These are phyloP conservation scores for Pestalotiopsis sp. DNA, from an alignment of 2,329 filamentous ascomycete species.

Conservation along the genomic window DNA sequence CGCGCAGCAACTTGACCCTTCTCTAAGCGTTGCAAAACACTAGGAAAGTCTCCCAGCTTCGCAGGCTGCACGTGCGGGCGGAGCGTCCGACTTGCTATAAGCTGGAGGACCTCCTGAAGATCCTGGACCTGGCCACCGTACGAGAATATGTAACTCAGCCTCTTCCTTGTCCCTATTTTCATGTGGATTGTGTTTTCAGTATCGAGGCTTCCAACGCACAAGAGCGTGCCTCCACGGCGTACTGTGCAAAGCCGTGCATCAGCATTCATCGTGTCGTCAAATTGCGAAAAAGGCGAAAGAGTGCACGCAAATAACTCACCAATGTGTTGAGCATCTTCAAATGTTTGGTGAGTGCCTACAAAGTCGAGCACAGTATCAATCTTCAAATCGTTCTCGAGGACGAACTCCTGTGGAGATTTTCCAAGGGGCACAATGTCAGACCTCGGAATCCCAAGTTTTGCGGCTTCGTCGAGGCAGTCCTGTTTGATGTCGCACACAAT, in stretches of 20 bases:
- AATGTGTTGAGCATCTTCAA: conserved; percentile 36
- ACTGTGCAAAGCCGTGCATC: conserved; percentile 27
- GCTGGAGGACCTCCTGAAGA: conserved; percentile 36
- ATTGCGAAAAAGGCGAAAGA: no score
- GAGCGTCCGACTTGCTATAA: conserved; percentile 36
- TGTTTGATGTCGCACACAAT: conserved; percentile 37
- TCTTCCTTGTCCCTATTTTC: conserved; percentile 45
- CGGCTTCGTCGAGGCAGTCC: conserved; percentile 31
- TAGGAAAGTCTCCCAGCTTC: conserved; percentile 34
- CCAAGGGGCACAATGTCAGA: conserved; percentile 33
- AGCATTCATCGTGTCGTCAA: not conserved
- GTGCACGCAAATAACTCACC: conserved; percentile 23
- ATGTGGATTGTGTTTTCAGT: conserved; percentile 43
- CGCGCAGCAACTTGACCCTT: conserved; percentile 35
- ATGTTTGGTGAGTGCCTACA: conserved; percentile 38
- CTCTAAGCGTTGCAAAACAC: conserved; percentile 34
- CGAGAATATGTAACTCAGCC: conserved; percentile 42
- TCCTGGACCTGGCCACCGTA: conserved; percentile 44
- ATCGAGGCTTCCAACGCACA: conserved; percentile 42
- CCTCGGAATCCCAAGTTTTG: conserved; percentile 31
- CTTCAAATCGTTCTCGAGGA: conserved; percentile 26
- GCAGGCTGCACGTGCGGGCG: conserved; percentile 36
- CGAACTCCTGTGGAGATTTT: conserved; percentile 30
- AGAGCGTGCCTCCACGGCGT: conserved; percentile 35
- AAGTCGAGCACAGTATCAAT: conserved; percentile 36